These are phyloP conservation scores for Senna tora DNA, from an alignment of 306 rosid species.

Conservation along the genomic window DNA sequence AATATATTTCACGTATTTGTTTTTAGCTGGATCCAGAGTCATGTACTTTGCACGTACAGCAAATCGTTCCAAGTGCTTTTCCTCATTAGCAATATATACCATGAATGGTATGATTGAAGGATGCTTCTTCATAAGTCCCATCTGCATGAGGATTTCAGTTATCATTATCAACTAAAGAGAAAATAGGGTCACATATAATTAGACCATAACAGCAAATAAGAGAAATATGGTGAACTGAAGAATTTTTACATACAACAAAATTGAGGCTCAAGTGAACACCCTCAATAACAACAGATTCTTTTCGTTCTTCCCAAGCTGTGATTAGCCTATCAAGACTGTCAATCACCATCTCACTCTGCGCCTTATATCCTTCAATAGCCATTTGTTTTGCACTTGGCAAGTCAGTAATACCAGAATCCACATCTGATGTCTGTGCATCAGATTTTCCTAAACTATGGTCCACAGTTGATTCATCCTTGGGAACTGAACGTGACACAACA, in stretches of 20 bases:
- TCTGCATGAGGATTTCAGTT: conserved; percentile 45
- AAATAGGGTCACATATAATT: background rate
- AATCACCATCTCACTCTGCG: conserved; percentile 92
- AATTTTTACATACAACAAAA: conserved; percentile 62
- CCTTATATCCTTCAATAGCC: conserved; percentile 85
- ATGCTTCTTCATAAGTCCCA: conserved; percentile 92
- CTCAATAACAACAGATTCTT: conserved; percentile 84
- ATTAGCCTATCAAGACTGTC: conserved; percentile 91
- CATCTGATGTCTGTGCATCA: conserved; percentile 37
- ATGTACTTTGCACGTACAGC: conserved; percentile 89
- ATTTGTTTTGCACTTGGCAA: conserved; percentile 68
- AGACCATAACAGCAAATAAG: background rate
- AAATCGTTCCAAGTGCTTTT: conserved; percentile 83
- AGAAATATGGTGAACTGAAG: background rate
- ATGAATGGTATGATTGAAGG: conserved; percentile 86
- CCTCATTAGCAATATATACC: conserved; percentile 83
- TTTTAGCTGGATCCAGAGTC: conserved; percentile 85
- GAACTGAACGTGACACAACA: conserved; percentile 47
- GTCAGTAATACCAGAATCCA: conserved; percentile 46
- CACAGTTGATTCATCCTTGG: conserved; percentile 50
- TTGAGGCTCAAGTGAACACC: conserved; percentile 92
- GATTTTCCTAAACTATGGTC: conserved; percentile 42
- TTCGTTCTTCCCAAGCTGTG: conserved; percentile 84
- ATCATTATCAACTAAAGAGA: background rate
- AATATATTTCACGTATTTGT: conserved; percentile 82